Conservation (phyloP, 2,329 filamentous ascomycete genomes). For the Fusarium sp. region DNA sequence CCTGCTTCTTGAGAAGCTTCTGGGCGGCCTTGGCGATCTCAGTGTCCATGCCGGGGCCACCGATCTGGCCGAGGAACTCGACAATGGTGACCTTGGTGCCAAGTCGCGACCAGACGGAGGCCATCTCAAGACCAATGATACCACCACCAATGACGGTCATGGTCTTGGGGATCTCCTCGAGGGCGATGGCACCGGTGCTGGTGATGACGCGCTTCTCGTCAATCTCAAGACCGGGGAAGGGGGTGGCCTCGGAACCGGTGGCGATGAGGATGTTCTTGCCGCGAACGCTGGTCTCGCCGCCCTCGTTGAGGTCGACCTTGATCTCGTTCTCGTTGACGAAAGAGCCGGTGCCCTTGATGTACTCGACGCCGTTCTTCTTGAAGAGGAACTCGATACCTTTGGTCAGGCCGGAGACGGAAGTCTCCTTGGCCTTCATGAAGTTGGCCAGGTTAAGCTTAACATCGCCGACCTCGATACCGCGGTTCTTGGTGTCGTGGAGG, state of each 20-base stretch:
- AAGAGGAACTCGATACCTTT: constrained; percentile 98
- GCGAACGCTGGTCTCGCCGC: constrained; percentile 86
- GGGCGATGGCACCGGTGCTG: constrained; percentile 91
- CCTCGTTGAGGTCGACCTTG: constrained; percentile 89
- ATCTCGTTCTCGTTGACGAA: constrained; percentile 92
- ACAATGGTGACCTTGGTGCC: constrained; percentile 96
- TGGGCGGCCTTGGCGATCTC: constrained; percentile 93
- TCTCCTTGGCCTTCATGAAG: constrained; percentile 99
- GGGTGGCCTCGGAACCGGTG: constrained; percentile 93
- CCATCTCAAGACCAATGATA: constrained; percentile 99
- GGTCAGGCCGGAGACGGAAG: constrained; percentile 86
- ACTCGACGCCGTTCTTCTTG: constrained; percentile 99
- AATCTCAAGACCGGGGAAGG: constrained; percentile 94
- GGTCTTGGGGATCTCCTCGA: constrained; percentile 93
- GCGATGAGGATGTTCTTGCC: constrained; percentile 99
- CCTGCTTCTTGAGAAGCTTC: constrained; percentile 96
- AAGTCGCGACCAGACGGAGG: constrained; percentile 94
- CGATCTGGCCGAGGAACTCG: constrained; percentile 95
- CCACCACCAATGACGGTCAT: constrained; percentile 98
- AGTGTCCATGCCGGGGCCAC: constrained; percentile 95
- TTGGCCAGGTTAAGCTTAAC: constrained; percentile 94
- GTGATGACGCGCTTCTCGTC: constrained; percentile 98
- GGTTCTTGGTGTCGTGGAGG: constrained; percentile 95
- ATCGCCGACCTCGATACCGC: constrained; percentile 96
- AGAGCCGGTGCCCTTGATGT: constrained; percentile 91